These are phyloP conservation scores for Herpetomonas samuelpessoai DNA, from an alignment of 208 protist species.

Conservation along the genomic window DNA sequence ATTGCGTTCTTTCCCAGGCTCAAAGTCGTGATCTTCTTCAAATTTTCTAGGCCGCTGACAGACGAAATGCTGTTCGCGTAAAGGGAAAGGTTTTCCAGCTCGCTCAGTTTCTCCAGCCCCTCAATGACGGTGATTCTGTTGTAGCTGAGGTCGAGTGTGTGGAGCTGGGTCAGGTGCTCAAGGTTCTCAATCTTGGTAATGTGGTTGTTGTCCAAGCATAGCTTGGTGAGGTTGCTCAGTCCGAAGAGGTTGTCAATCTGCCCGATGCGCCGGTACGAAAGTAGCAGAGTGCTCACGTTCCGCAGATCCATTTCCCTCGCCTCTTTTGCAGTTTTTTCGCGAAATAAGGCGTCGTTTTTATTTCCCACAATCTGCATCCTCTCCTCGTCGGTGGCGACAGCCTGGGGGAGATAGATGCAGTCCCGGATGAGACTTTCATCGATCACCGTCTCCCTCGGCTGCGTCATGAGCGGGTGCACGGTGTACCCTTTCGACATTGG, in stretches of 20 bases:
- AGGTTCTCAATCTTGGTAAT: slow-evolving; percentile 93
- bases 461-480: slow-evolving; percentile 62
- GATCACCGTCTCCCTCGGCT: slow-evolving; percentile 69
- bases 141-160: slow-evolving; percentile 93
- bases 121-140: slow-evolving; percentile 93
- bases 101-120: slow-evolving; percentile 71
- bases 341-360: slow-evolving; percentile 48
- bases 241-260: slow-evolving; percentile 91
- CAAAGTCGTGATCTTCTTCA: slow-evolving; percentile 80
- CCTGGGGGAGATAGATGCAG: slow-evolving; percentile 62
- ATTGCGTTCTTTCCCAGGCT: slow-evolving; percentile 94
- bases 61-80: slow-evolving; percentile 84
- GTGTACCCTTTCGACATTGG: slow-evolving; percentile 74
- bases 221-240: slow-evolving; percentile 83
- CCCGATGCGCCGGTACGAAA: slow-evolving; percentile 66
- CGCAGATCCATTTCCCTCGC: slow-evolving; percentile 54
- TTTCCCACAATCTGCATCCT: slow-evolving; percentile 69
- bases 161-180: slow-evolving; percentile 71
- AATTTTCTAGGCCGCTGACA: slow-evolving; percentile 62
- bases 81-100: slow-evolving; percentile 90
- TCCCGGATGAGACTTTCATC: slow-evolving; percentile 78
- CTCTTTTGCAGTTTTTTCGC: slow-evolving; percentile 48
- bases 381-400: slow-evolving; percentile 71
- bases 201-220: slow-evolving; percentile 95
- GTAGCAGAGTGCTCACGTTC: slow-evolving; percentile 59